Percentiles rank a stretch among this genome's conserved stretches.
phyloP scores from a whole-genome alignment of 768 basidiomycete species.

The Podaxis mareebaensis region DNA sequence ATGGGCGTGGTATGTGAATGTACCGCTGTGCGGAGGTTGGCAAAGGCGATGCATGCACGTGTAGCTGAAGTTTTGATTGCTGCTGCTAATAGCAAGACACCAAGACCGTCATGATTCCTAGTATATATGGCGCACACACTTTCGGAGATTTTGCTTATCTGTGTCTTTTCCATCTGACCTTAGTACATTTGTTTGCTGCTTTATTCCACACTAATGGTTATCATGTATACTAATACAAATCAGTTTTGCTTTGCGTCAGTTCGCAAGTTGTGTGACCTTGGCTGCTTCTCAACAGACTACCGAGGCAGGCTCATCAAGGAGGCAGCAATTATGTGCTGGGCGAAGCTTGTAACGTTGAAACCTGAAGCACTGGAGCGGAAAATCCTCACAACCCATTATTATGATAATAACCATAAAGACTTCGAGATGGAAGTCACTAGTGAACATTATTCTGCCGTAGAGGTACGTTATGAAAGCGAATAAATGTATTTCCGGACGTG shows the following conservation, averaged over 20 bases:
- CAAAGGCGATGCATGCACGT: constrained; percentile 50
- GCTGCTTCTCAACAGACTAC: too few relatives aligned
- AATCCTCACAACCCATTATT: too few relatives aligned
- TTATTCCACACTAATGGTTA: constrained; percentile 10
- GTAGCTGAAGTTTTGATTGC: constrained; percentile 29
- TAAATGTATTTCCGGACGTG: too few relatives aligned
- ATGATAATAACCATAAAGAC: too few relatives aligned
- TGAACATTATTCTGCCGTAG: too few relatives aligned
- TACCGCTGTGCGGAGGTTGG: constrained; percentile 44
- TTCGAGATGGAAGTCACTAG: too few relatives aligned
- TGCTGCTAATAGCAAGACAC: neutral
- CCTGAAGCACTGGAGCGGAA: too few relatives aligned
- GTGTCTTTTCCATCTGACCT: neutral
- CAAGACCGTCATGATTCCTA: neutral
- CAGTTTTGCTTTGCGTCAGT: neutral
- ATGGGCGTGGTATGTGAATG: constrained; percentile 65
- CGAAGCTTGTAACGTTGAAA: too few relatives aligned
- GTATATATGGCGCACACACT: neutral
- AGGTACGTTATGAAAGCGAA: too few relatives aligned
- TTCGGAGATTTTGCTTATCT: neutral
- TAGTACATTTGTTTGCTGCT: neutral
- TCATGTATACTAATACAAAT: constrained; percentile 16
- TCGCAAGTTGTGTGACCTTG: too few relatives aligned
- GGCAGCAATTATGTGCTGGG: too few relatives aligned
- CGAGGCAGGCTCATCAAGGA: too few relatives aligned